Percentiles rank a stretch among this genome's conserved stretches.
Evolutionary conservation across 1,284 basidiomycete species (phyloP).

Genomic region (Ganoderma resinaceum): DNA sequence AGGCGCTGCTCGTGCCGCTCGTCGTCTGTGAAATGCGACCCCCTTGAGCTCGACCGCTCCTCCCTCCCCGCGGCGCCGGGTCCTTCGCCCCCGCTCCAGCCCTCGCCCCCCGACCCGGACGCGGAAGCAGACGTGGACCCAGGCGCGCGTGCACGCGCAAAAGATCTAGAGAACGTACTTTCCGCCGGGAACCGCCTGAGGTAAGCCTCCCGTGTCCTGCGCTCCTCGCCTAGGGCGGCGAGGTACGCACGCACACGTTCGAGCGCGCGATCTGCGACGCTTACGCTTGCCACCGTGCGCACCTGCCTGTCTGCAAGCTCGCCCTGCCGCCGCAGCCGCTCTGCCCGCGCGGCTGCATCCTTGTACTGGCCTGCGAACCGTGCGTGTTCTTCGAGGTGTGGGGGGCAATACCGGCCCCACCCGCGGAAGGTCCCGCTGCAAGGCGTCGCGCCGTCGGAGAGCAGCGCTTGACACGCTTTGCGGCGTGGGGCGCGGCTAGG

Average conservation of each 20-base stretch:
- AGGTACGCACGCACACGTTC: slow-evolving; percentile 14
- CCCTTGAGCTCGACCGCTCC: slow-evolving; percentile 7
- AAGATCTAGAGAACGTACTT: slow-evolving; percentile 9
- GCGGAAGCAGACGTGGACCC: not conserved
- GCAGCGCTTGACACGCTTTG: slow-evolving; percentile 22
- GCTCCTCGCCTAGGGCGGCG: slow-evolving; percentile 14
- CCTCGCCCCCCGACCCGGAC: not conserved
- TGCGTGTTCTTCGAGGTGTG: slow-evolving; percentile 21
- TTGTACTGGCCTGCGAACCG: slow-evolving; percentile 15
- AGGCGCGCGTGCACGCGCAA: not conserved
- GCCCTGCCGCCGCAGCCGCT: slow-evolving; percentile 14
- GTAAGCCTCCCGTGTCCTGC: slow-evolving; percentile 5
- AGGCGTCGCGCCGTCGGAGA: slow-evolving; percentile 15
- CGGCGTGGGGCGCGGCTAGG: slow-evolving; percentile 15
- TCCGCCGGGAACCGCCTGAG: slow-evolving; percentile 13
- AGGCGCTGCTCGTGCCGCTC: slow-evolving; percentile 15
- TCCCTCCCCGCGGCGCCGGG: not conserved
- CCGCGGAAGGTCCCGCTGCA: slow-evolving; percentile 20
- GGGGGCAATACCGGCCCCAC: slow-evolving; percentile 15
- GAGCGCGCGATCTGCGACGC: slow-evolving; percentile 14
- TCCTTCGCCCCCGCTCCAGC: not conserved
- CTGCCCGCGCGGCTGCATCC: slow-evolving; percentile 20
- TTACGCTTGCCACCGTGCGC: slow-evolving; percentile 4
- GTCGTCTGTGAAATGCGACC: slow-evolving; percentile 9
- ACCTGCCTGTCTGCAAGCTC: slow-evolving; percentile 14